Evolutionary conservation across 257 asterid species (phyloP).

Genomic region (Linderniella brevidens): DNA sequence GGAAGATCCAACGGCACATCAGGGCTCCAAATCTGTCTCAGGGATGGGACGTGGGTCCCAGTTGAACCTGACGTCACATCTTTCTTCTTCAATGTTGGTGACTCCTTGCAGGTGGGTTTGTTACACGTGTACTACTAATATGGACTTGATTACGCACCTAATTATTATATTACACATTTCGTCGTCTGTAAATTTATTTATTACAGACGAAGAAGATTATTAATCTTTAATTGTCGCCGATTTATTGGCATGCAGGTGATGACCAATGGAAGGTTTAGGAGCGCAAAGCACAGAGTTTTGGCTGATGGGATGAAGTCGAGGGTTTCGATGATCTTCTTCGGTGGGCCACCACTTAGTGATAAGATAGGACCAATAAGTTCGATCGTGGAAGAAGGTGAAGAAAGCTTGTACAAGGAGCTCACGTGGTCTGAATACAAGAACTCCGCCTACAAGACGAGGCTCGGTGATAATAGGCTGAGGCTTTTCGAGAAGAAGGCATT

Average conservation of each 20-base stretch:
- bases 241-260: constrained; percentile 23
- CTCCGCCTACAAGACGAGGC: constrained; percentile 38
- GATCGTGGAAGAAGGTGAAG: constrained; percentile 44
- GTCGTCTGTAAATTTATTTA: too few relatives aligned
- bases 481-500: constrained; percentile 20
- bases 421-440: constrained; percentile 62
- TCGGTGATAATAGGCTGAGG: constrained; percentile 39
- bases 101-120: constrained; percentile 14
- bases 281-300: constrained; percentile 53
- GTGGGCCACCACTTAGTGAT: constrained; percentile 40
- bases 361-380: constrained; percentile 25
- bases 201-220: too few relatives aligned
- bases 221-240: too few relatives aligned
- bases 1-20: constrained; percentile 26
- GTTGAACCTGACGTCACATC: constrained; percentile 37
- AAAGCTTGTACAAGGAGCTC: constrained; percentile 41
- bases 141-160: not conserved
- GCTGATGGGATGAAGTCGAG: constrained; percentile 20
- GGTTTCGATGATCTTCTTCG: constrained; percentile 56
- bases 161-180: not conserved
- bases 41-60: constrained; percentile 29
- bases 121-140: not conserved
- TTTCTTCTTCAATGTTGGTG: constrained; percentile 39
- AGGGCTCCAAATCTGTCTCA: constrained; percentile 29
- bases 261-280: constrained; percentile 45